Base-by-base conservation (phyloP, 2,329 filamentous ascomycete species). In the Colletotrichum musicola region DNA sequence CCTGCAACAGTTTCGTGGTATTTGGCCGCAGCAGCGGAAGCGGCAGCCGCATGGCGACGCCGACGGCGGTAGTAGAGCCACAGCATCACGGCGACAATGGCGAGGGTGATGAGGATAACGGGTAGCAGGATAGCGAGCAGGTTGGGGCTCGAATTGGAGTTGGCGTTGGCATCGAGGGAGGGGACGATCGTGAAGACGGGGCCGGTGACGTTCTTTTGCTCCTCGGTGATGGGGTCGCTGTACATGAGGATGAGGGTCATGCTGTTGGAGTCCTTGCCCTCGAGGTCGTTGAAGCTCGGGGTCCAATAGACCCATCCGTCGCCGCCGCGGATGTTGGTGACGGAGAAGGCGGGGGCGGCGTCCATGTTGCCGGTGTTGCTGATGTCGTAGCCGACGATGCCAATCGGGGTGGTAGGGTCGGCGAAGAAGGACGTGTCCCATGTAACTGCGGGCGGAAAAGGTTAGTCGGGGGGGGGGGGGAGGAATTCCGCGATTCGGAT, bases 391-490 rank as follows among this genome's bases (percentile, higher is more conserved):
- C 60, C 70, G 27, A 73, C 55, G 51, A 79, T 38, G 7, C 68
- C 46, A 46, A 77, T 50, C 6, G 62, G 65, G 1, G 70, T 66
- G 57, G 67, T 61, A 18, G 70, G 64, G 46, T 73, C 59, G 27
- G 71, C 65, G 63, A 80, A 78, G 61, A 71, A 72, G 6, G 51
- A 44, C 0, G 72, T 69, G 16, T 76, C 73, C 78, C 79, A 79
- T 18, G 78, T 79, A 53, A 81, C 78, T 80, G 50, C 35, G 35
- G 6, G 58, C 6, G 5, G 20, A 30, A 40, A 27, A 35, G 13
- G 62, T 49, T 58, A 68, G 68, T 42, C n/a, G 27, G 16, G 47
- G 20, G 42, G 20, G 30, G 47, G 27, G 16, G 47, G 20, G 42
- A 30, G 30, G 47, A 16, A 18, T 46, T 27, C 16, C 25, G 16